phyloP scores from a whole-genome alignment of 2,329 filamentous ascomycete species.

The Thielaviopsis cerberus region DNA sequence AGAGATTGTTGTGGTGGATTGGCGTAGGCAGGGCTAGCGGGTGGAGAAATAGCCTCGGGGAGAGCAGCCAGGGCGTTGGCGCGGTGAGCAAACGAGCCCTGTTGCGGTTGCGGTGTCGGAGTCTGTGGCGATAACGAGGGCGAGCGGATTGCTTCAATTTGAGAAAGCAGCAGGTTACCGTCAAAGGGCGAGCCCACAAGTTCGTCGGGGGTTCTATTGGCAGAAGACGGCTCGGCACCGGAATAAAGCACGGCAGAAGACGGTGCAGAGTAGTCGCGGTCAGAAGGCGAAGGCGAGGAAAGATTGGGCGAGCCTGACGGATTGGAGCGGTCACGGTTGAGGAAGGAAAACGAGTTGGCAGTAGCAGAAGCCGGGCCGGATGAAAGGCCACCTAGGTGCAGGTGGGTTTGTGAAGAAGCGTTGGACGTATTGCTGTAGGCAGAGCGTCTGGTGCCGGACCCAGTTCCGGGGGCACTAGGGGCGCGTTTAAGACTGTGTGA shows the following conservation, averaged over 20 bases:
- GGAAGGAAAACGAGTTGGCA: constrained; percentile 13
- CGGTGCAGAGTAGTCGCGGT: constrained; percentile 10
- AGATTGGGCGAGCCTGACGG: constrained; percentile 1
- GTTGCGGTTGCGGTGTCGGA: neutral
- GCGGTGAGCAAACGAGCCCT: constrained; percentile 9
- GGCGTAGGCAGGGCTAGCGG: constrained; percentile 2
- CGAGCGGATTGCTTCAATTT: constrained; percentile 8
- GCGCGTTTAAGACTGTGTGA: constrained; percentile 42
- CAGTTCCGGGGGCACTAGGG: constrained; percentile 33
- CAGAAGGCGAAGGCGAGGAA: constrained; percentile 8
- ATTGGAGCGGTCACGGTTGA: constrained; percentile 11
- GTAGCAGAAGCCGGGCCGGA: constrained; percentile 15
- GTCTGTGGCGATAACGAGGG: neutral
- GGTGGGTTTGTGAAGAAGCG: constrained; percentile 10
- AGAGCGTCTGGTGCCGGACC: constrained; percentile 3
- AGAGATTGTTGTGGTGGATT: neutral
- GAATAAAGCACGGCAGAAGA: constrained; percentile 9
- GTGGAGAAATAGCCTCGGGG: constrained; percentile 10
- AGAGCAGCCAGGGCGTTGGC: constrained; percentile 10
- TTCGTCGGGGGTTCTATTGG: constrained; percentile 5
- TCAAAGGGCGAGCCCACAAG: constrained; percentile 7
- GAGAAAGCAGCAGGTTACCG: constrained; percentile 1
- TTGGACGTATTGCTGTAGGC: constrained; percentile 22
- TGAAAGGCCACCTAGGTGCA: constrained; percentile 16
- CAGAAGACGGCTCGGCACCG: constrained; percentile 1